Conservation (phyloP, 768 basidiomycete species). For the Leccinum ochraceum region DNA sequence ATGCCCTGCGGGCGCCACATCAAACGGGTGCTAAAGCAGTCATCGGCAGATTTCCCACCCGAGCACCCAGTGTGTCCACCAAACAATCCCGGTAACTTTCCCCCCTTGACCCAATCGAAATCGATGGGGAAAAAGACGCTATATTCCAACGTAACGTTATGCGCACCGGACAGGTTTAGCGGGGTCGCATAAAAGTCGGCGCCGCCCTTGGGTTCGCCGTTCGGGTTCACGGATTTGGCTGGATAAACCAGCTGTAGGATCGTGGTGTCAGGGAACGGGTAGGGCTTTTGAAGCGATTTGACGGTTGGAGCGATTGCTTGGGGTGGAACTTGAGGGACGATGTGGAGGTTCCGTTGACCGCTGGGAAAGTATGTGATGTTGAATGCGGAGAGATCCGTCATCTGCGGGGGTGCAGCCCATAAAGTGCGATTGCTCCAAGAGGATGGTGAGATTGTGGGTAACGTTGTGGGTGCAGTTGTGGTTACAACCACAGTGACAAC, state of each 20-base stretch:
- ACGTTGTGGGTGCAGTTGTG: neutral
- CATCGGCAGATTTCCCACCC: constrained; percentile 67
- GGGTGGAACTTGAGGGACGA: constrained; percentile 52
- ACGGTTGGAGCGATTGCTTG: constrained; percentile 29
- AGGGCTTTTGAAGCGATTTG: constrained; percentile 13
- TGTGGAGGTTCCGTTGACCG: constrained; percentile 53
- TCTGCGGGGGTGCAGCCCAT: constrained; percentile 55
- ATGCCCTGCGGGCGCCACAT: constrained; percentile 76
- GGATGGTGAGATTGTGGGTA: neutral
- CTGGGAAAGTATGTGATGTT: constrained; percentile 56
- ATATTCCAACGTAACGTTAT: constrained; percentile 61
- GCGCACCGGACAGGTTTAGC: constrained; percentile 45
- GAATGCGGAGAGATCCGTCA: constrained; percentile 63
- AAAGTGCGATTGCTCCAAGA: constrained; percentile 22
- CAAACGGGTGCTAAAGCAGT: constrained; percentile 81
- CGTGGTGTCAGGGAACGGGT: constrained; percentile 35
- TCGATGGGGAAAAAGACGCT: constrained; percentile 74
- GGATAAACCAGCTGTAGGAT: constrained; percentile 70
- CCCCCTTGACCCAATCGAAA: constrained; percentile 79
- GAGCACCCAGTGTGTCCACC: constrained; percentile 69
- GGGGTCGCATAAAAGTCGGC: constrained; percentile 66
- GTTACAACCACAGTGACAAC: constrained; percentile 15
- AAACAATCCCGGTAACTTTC: constrained; percentile 83
- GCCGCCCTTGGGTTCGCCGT: constrained; percentile 62
- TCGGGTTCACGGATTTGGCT: constrained; percentile 67